phyloP scores from a whole-genome alignment of 2,329 filamentous ascomycete species.

The Colletotrichum spinosum region DNA sequence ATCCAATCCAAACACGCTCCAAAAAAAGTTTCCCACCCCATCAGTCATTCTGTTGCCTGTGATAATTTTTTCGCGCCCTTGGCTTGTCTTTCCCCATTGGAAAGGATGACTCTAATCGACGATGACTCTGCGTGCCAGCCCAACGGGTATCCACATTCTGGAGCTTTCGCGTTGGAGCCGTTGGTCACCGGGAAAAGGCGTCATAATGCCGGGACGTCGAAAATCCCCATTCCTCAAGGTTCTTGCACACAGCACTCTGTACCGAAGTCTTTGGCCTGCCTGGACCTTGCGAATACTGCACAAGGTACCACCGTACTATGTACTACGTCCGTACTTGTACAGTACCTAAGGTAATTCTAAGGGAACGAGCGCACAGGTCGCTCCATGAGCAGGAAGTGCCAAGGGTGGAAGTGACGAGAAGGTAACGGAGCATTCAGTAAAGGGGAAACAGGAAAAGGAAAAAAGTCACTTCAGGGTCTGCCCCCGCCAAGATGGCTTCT shows the following conservation, averaged over 20 bases:
- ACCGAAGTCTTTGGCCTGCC: no score
- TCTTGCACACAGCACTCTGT: neutral
- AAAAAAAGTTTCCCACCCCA: neutral
- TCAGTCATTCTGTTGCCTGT: neutral
- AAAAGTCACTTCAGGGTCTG: neutral
- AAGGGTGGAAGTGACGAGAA: conserved; percentile 3
- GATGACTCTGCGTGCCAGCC: conserved; percentile 30
- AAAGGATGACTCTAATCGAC: conserved; percentile 21
- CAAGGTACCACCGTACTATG: no score
- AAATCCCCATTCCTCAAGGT: conserved; percentile 20
- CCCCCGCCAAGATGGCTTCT: conserved; percentile 6
- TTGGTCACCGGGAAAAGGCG: conserved; percentile 31
- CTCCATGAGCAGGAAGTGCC: neutral
- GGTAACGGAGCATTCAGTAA: neutral
- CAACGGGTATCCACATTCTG: conserved; percentile 22
- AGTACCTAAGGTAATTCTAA: no score
- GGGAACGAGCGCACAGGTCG: no score
- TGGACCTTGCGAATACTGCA: no score
- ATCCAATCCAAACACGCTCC: neutral
- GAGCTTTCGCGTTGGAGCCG: conserved; percentile 25
- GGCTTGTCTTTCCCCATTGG: neutral
- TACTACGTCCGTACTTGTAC: no score
- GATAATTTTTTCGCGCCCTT: neutral
- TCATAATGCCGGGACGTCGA: conserved; percentile 29
- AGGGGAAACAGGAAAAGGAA: neutral